Evolutionary conservation across 257 asterid species (phyloP).

Genomic region (Apocynum venetum): DNA sequence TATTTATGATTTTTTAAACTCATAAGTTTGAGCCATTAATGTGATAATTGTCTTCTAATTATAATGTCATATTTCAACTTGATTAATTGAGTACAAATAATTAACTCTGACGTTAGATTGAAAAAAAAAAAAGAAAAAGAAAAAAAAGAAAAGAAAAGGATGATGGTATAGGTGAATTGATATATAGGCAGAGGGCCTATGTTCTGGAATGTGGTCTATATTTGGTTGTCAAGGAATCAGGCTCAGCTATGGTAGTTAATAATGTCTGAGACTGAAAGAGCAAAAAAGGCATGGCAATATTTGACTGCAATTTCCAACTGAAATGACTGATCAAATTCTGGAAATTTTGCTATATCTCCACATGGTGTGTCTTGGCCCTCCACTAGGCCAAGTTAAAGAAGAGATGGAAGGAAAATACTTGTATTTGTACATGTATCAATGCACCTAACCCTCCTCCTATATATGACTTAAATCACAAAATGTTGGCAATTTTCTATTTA

Average conservation of each 20-base stretch:
- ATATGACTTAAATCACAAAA: no score
- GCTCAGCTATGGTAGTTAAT: background rate
- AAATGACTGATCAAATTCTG: background rate
- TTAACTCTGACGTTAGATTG: no score
- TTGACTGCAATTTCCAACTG: background rate
- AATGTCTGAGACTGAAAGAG: background rate
- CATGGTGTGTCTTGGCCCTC: background rate
- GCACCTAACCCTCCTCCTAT: no score
- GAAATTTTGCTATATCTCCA: background rate
- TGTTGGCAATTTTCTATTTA: no score
- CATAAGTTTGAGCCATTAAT: no score
- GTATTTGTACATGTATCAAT: no score
- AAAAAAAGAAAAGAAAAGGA: background rate
- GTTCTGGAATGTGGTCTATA: background rate
- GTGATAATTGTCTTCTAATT: no score
- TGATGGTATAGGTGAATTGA: background rate
- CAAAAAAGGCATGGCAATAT: background rate
- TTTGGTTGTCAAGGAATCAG: background rate
- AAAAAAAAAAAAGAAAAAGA: background rate
- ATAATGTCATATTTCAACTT: no score
- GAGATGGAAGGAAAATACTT: no score
- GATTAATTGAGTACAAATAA: no score
- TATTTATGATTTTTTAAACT: no score
- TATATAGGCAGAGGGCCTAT: background rate
- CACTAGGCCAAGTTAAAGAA: no score